phyloP scores from a whole-genome alignment of 768 basidiomycete species.

The Suillus brevipes region DNA sequence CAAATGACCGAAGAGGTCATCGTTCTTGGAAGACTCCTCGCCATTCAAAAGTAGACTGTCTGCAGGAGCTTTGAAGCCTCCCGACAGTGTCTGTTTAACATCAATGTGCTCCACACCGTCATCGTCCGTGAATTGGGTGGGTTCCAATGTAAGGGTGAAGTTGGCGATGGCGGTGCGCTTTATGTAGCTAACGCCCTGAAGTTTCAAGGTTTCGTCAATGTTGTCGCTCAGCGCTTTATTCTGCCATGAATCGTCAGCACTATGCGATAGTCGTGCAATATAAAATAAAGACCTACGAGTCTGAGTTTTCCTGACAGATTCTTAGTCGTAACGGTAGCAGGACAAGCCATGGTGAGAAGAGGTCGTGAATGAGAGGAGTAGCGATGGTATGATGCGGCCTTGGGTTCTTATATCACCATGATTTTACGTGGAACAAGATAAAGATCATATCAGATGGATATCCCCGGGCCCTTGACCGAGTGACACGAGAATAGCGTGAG shows the following conservation, averaged over 20 bases:
- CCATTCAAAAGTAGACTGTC: slow-evolving; percentile 56
- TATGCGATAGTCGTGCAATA: background rate
- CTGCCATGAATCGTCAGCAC: slow-evolving; percentile 31
- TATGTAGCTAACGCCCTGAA: slow-evolving; percentile 70
- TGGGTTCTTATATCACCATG: background rate
- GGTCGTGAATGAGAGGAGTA: background rate
- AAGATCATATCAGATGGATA: background rate
- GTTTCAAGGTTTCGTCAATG: slow-evolving; percentile 55
- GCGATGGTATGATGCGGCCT: too few species aligned
- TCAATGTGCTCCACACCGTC: slow-evolving; percentile 59
- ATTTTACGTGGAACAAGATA: background rate
- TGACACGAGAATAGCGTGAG: background rate
- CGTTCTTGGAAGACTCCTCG: slow-evolving; percentile 45
- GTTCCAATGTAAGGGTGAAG: slow-evolving; percentile 52
- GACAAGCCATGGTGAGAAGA: slow-evolving; percentile 4
- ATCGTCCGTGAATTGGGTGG: slow-evolving; percentile 63
- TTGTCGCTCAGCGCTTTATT: slow-evolving; percentile 61
- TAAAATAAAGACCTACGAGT: background rate
- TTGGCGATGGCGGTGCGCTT: slow-evolving; percentile 56
- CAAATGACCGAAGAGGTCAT: slow-evolving; percentile 57
- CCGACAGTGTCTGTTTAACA: slow-evolving; percentile 60
- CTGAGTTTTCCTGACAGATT: background rate
- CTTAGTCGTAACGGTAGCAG: background rate
- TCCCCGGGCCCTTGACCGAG: background rate
- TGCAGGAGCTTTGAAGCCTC: slow-evolving; percentile 53